These are phyloP conservation scores for Penicillium sp. DNA, from an alignment of 2,329 filamentous ascomycete species.

Conservation along the genomic window DNA sequence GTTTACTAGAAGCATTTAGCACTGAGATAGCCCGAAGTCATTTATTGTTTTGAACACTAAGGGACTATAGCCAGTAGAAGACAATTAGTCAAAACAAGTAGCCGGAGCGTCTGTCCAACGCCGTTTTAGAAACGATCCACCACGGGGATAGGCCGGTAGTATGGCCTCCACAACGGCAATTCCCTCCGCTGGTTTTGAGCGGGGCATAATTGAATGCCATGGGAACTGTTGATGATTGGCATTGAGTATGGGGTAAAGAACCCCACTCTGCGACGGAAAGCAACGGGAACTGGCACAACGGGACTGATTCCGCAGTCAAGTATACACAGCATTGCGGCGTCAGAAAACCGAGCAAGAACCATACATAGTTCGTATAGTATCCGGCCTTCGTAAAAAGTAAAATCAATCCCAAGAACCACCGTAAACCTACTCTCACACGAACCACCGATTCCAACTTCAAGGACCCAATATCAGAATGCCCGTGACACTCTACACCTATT, in stretches of 20 bases:
- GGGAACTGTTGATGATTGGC: background rate
- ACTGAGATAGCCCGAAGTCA: background rate
- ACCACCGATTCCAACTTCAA: background rate
- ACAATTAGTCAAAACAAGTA: too few relatives aligned
- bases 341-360: background rate
- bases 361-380: background rate
- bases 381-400: background rate
- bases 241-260: background rate
- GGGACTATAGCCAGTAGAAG: too few relatives aligned
- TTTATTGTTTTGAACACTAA: background rate
- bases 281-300: conserved; percentile 1
- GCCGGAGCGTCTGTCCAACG: too few relatives aligned
- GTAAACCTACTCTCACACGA: background rate
- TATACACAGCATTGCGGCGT: background rate
- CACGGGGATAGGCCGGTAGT: too few relatives aligned
- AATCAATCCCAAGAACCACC: background rate
- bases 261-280: background rate
- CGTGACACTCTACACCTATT: conserved; percentile 58
- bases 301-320: background rate
- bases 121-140: too few relatives aligned
- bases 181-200: background rate
- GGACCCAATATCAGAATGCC: conserved; percentile 19
- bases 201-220: background rate
- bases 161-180: background rate
- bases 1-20: background rate